Evolutionary conservation across 2,329 filamentous ascomycete species (phyloP), one percentile per base, ranked within the genome.

Genomic region (Fonsecaea nubica): DNA sequence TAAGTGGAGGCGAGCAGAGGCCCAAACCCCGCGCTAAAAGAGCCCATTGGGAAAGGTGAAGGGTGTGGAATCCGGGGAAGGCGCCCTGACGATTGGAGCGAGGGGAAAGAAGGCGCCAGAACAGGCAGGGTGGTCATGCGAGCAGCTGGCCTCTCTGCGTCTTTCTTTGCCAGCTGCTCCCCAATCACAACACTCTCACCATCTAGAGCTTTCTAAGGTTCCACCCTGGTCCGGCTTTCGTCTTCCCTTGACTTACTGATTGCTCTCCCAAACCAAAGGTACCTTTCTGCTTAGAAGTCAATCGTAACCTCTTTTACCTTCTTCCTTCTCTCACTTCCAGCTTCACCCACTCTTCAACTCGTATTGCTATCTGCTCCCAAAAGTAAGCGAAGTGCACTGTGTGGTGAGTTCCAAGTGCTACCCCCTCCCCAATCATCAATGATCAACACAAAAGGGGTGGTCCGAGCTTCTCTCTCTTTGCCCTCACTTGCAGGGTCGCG

Each of bases 51-150:
- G 57, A 54, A 55, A 36, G 38, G 53, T 33, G 42, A 52, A 54
- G 59, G 52, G 38, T 42, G 33, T 21, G 48, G 58, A 70, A 70
- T 70, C 68, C 63, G 68, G 68, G 68, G 68, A 70, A 70, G 65
- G 62, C 45, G 58, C 42, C 33, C 54, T 65, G 48, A 59, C 62
- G 42, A 69, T 65, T 64, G 65, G 65, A 58, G 61, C 61, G 61
- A 67, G 50, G 55, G 62, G 62, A 21, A 67, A 61, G 59, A 64
- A 69, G 30, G 40, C 58, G 50, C 64, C 62, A 63, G 67, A 69
- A 66, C 36, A 33, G 33, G 54, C 40, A 53, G 40, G 40, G 32
- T 56, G 63, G 65, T 70, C 68, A 70, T 70, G 68, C 68, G 68
- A 68, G 68, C 68, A 70, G 36, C 32, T 6, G 53, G 32, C 21